These are phyloP conservation scores for Diaporthe destruens DNA, from an alignment of 2,329 filamentous ascomycete genomes.

Conservation along the genomic window DNA sequence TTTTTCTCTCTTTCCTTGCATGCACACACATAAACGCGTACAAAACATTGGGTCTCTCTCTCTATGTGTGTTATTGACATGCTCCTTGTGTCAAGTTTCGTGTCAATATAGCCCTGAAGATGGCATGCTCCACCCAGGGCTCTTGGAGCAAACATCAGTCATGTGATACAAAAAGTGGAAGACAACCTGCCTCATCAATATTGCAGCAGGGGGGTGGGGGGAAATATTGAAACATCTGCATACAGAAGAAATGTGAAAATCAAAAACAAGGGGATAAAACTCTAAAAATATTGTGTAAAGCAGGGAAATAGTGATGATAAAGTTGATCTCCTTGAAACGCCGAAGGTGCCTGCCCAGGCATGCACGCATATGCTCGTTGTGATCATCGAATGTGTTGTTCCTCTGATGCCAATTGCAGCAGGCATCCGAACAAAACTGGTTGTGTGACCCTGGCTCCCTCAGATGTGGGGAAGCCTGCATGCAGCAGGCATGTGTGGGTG, in stretches of 20 bases:
- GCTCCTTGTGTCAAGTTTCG: background rate
- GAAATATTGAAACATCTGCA: conserved; percentile 16
- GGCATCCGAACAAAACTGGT: conserved; percentile 1
- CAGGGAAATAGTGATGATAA: conserved; percentile 3
- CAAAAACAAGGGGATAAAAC: background rate
- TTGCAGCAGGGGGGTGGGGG: background rate
- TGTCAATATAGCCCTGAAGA: background rate
- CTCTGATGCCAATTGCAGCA: background rate
- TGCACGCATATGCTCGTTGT: conserved; percentile 38
- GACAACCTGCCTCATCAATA: background rate
- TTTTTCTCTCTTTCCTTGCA: conserved; percentile 22
- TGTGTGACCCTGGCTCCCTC: conserved; percentile 4
- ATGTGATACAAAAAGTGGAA: background rate
- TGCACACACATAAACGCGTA: conserved; percentile 1
- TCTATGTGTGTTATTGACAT: background rate
- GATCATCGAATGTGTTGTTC: conserved; percentile 23
- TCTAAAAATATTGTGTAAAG: conserved; percentile 27
- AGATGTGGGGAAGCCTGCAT: conserved; percentile 30
- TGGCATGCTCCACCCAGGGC: background rate
- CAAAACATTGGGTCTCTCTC: background rate
- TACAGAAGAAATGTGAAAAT: conserved; percentile 1
- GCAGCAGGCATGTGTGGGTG: conserved; percentile 13
- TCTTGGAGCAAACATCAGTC: background rate
- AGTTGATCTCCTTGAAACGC: conserved; percentile 31
- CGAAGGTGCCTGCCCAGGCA: conserved; percentile 36